Conservation (phyloP, 2,329 filamentous ascomycete genomes). For the Nigrospora sphaerica region DNA sequence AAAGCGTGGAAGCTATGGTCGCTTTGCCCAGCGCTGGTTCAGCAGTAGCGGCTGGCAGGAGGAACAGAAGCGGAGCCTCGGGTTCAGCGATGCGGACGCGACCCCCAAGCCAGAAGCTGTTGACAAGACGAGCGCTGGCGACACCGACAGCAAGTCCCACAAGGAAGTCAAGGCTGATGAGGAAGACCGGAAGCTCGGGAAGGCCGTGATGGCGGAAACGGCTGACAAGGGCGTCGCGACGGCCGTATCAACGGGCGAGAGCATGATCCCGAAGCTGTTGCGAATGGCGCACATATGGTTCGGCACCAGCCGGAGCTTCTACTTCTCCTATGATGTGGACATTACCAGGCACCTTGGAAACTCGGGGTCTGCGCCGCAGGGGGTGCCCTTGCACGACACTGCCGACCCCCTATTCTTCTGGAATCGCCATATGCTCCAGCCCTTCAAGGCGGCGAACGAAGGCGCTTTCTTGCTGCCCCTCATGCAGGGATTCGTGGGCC, state of each 20-base stretch:
- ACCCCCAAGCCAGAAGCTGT: conserved; percentile 23
- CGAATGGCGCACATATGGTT: conserved; percentile 81
- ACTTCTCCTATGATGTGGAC: conserved; percentile 91
- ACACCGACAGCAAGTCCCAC: conserved; percentile 3
- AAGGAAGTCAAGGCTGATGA: conserved; percentile 7
- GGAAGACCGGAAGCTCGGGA: conserved; percentile 18
- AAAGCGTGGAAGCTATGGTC: conserved; percentile 74
- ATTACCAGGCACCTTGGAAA: conserved; percentile 62
- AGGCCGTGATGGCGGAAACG: conserved; percentile 17
- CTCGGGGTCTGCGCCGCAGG: conserved; percentile 27
- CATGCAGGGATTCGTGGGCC: conserved; percentile 92
- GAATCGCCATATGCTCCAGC: conserved; percentile 70
- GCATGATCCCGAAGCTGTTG: conserved; percentile 75
- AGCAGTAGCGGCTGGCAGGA: conserved; percentile 74
- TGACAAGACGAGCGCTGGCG: conserved; percentile 23
- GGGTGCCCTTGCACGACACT: conserved; percentile 59
- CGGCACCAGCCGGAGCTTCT: conserved; percentile 76
- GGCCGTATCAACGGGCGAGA: conserved; percentile 32
- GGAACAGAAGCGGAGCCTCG: conserved; percentile 62
- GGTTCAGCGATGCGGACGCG: conserved; percentile 44
- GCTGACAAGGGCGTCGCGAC: conserved; percentile 12
- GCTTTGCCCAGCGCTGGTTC: conserved; percentile 89
- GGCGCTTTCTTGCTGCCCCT: conserved; percentile 69
- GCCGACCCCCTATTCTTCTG: conserved; percentile 84
- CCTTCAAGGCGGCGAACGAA: conserved; percentile 68